Evolutionary conservation across 345 rosid genomes (phyloP).

Genomic region (Euclidium syriacum): DNA sequence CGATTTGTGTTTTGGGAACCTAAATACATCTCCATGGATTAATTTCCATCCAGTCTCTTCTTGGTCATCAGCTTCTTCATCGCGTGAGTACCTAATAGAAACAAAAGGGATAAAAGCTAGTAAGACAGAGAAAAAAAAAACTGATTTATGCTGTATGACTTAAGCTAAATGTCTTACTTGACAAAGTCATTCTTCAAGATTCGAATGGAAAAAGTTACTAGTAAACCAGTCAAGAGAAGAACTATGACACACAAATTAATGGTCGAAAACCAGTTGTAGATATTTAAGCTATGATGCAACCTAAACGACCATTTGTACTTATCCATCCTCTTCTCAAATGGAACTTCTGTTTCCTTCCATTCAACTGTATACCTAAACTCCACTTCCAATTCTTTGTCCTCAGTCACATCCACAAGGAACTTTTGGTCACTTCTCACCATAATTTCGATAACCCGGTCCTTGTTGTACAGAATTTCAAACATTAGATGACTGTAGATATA

Average conservation of each 20-base stretch:
- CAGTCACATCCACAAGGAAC: slow-evolving; percentile 39
- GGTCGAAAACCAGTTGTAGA: slow-evolving; percentile 55
- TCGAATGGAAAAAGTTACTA: slow-evolving; percentile 51
- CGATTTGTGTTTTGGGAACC: slow-evolving; percentile 44
- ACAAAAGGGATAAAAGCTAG: not conserved
- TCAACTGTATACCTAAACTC: slow-evolving; percentile 45
- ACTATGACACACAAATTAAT: slow-evolving; percentile 56
- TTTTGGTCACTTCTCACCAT: slow-evolving; percentile 38
- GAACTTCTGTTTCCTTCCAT: slow-evolving; percentile 50
- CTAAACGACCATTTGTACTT: slow-evolving; percentile 44
- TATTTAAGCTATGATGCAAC: slow-evolving; percentile 48
- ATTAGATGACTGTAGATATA: slow-evolving; percentile 44
- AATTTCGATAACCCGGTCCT: slow-evolving; percentile 50
- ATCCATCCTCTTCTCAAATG: slow-evolving; percentile 56
- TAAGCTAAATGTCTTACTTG: slow-evolving; percentile 46
- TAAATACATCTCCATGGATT: slow-evolving; percentile 43
- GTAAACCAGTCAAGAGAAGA: slow-evolving; percentile 60
- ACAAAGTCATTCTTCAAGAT: slow-evolving; percentile 54
- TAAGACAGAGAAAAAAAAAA: not conserved
- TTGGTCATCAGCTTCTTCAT: slow-evolving; percentile 58
- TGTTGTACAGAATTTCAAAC: slow-evolving; percentile 44
- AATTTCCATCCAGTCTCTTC: slow-evolving; percentile 55
- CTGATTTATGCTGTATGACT: too few relatives aligned
- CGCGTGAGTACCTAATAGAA: slow-evolving; percentile 40
- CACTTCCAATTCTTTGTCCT: slow-evolving; percentile 44